phyloP scores from a whole-genome alignment of 2,329 filamentous ascomycete species.

The Xylaria sp. region DNA sequence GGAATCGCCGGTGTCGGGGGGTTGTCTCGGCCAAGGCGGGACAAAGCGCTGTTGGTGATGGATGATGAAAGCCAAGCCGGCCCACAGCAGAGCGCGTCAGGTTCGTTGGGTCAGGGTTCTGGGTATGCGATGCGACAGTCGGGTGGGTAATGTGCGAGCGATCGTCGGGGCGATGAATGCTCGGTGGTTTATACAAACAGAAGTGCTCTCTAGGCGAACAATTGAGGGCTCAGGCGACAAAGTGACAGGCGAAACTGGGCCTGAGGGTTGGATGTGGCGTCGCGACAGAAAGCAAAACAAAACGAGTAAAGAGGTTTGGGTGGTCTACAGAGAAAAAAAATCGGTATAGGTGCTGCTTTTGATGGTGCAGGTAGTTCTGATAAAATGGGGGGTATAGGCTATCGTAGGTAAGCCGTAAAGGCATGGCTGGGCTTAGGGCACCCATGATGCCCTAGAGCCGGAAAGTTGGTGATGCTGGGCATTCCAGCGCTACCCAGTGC shows the following conservation, averaged over 20 bases:
- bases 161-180: not conserved
- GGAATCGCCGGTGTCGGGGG: constrained; percentile 22
- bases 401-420: constrained; percentile 1
- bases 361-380: not conserved
- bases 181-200: not conserved
- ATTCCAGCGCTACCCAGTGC: no score
- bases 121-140: constrained; percentile 21
- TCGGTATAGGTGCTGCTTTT: not conserved
- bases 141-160: constrained; percentile 3
- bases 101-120: constrained; percentile 6
- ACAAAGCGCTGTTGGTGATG: constrained; percentile 5
- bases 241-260: not conserved
- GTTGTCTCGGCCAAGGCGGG: constrained; percentile 25
- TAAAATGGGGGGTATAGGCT: not conserved
- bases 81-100: constrained; percentile 16
- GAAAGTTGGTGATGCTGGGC: no score
- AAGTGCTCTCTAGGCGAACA: no score
- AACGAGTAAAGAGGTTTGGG: no score
- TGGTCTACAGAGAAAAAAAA: not conserved
- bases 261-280: not conserved
- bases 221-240: not conserved
- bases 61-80: constrained; percentile 40
- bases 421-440: no score
- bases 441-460: constrained; percentile 29
- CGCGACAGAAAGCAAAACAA: no score